phyloP scores from a whole-genome alignment of 1,284 basidiomycete genomes.

The Cryptococcus sp. region DNA sequence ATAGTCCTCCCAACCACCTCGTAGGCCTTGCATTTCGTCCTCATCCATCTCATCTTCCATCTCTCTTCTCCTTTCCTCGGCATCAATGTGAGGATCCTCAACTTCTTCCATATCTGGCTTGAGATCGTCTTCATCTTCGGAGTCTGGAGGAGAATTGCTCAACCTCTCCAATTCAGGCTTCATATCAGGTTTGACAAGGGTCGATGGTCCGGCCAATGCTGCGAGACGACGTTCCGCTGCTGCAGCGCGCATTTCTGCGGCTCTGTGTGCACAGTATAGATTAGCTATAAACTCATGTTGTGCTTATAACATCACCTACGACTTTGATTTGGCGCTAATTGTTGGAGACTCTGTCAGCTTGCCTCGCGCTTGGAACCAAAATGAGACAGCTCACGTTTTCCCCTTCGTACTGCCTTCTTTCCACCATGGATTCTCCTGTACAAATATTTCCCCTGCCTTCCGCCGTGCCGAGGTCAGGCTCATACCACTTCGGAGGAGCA shows the following conservation, averaged over 20 bases:
- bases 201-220: constrained; percentile 16
- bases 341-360: background rate
- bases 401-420: constrained; percentile 42
- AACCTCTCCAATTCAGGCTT: background rate
- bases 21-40: constrained; percentile 31
- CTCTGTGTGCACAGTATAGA: constrained; percentile 23
- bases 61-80: constrained; percentile 32
- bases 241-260: constrained; percentile 42
- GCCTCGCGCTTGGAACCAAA: background rate
- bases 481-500: constrained; percentile 24
- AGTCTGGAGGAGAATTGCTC: background rate
- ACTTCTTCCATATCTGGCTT: constrained; percentile 14
- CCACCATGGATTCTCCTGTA: constrained; percentile 44
- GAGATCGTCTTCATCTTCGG: constrained; percentile 11
- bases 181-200: constrained; percentile 7
- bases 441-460: constrained; percentile 34
- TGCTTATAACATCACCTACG: constrained; percentile 14
- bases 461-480: constrained; percentile 31
- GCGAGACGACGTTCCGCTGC: constrained; percentile 42
- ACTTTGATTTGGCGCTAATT: constrained; percentile 42
- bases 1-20: constrained; percentile 42
- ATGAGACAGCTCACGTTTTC: constrained; percentile 33
- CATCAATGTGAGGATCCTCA: constrained; percentile 34
- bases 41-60: constrained; percentile 46
- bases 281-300: too few species aligned